Conservation (phyloP, 2,329 filamentous ascomycete genomes). For the Sclerotiophoma versabilis region DNA sequence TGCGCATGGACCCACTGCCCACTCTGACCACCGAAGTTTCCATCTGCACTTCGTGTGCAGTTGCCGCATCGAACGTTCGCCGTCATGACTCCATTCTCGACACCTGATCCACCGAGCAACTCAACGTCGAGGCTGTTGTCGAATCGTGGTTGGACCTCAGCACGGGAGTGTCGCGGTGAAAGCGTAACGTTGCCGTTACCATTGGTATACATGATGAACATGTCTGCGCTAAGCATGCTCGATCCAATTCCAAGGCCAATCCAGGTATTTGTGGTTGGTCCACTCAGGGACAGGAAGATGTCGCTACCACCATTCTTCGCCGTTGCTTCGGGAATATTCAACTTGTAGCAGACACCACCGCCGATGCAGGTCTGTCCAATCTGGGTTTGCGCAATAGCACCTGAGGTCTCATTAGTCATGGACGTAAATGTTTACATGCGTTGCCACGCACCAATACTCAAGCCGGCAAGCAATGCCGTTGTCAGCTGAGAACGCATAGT, state of each 20-base stretch:
- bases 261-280: conserved; percentile 63
- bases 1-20: conserved; percentile 59
- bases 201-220: conserved; percentile 67
- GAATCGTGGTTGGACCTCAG: conserved; percentile 60
- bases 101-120: conserved; percentile 66
- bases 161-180: conserved; percentile 61
- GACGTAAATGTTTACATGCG: too few species aligned
- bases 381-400: conserved; percentile 13
- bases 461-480: not conserved
- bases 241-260: conserved; percentile 65
- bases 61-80: conserved; percentile 63
- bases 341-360: conserved; percentile 58
- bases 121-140: conserved; percentile 53
- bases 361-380: conserved; percentile 17
- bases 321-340: conserved; percentile 62
- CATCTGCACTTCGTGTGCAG: conserved; percentile 55
- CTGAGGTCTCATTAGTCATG: not conserved
- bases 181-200: conserved; percentile 65
- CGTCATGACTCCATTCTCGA: conserved; percentile 61
- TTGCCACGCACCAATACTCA: conserved; percentile 2
- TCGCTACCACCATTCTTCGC: conserved; percentile 56
- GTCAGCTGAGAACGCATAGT: not conserved
- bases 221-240: conserved; percentile 64
- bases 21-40: conserved; percentile 50
- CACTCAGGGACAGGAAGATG: conserved; percentile 68